Conservation (phyloP, 2,329 filamentous ascomycete genomes). For the Boeremia exigua region DNA sequence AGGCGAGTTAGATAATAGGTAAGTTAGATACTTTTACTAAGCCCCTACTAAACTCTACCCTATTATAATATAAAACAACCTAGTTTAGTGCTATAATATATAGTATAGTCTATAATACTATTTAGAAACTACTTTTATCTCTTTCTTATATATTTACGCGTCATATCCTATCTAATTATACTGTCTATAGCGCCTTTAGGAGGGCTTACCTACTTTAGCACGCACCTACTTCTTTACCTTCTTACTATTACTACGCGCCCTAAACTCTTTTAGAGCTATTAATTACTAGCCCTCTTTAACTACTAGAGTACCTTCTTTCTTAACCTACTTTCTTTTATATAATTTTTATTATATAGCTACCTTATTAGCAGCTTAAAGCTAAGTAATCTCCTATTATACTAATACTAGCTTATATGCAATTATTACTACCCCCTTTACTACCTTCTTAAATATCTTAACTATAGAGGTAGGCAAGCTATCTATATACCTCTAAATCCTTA, state of each 20-base stretch:
- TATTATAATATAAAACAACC: too few species aligned
- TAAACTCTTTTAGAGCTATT: neutral
- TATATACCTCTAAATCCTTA: neutral
- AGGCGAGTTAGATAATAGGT: too few species aligned
- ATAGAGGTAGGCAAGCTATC: neutral
- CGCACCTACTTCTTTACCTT: slow-evolving; percentile 1
- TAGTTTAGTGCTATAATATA: neutral
- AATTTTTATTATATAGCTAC: slow-evolving; percentile 2
- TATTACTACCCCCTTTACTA: neutral
- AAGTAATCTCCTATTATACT: neutral
- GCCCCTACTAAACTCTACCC: neutral
- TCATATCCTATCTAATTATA: neutral
- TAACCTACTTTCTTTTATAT: slow-evolving; percentile 6
- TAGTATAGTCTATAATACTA: neutral
- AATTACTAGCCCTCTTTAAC: neutral
- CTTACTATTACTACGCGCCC: slow-evolving; percentile 10
- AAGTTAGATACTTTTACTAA: too few species aligned
- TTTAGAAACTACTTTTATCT: neutral
- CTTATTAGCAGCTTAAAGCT: slow-evolving; percentile 1
- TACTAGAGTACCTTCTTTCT: neutral
- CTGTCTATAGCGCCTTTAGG: neutral
- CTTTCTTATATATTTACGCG: neutral
- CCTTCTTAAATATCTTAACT: neutral
- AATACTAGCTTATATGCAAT: neutral
- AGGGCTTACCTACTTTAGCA: neutral